Conservation (phyloP, 192 early-diverging fungal genomes). For the Coemansia asiatica region DNA sequence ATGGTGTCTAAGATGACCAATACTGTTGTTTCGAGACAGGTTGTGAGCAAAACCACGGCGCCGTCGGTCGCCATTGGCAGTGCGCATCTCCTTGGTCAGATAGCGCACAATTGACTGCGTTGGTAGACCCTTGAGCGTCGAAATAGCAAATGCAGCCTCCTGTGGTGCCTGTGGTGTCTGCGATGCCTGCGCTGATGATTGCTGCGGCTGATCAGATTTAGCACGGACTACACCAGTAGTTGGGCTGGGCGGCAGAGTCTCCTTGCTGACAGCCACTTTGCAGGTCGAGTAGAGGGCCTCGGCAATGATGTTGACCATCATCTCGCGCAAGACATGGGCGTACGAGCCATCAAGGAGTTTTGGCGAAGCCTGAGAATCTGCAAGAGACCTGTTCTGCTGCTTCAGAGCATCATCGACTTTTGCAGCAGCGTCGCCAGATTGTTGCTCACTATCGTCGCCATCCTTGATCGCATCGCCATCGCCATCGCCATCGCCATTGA, state of each 20-base stretch:
- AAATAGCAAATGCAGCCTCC: slow-evolving; percentile 32
- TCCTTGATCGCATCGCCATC: not conserved
- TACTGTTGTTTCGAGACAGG: slow-evolving; percentile 47
- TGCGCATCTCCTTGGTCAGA: slow-evolving; percentile 45
- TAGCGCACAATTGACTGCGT: slow-evolving; percentile 55
- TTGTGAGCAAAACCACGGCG: slow-evolving; percentile 44
- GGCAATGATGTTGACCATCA: slow-evolving; percentile 48
- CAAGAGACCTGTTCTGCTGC: not conserved
- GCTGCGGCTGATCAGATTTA: slow-evolving; percentile 12
- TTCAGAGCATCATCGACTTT: not conserved
- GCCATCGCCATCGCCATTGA: not conserved
- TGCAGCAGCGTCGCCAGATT: not conserved
- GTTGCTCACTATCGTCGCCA: not conserved
- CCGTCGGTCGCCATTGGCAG: slow-evolving; percentile 28
- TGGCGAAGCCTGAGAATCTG: not conserved
- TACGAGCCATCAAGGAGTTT: slow-evolving; percentile 19
- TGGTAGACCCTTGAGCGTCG: slow-evolving; percentile 52
- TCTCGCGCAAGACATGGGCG: slow-evolving; percentile 30
- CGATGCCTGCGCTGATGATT: slow-evolving; percentile 7
- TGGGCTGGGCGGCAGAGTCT: slow-evolving; percentile 25
- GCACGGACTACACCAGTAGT: slow-evolving; percentile 15
- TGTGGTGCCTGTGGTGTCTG: slow-evolving; percentile 11
- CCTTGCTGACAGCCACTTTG: slow-evolving; percentile 26
- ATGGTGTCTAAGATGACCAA: slow-evolving; percentile 36
- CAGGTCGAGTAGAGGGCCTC: slow-evolving; percentile 50